Evolutionary conservation across 345 rosid genomes (phyloP), one percentile per base, ranked within the genome.

Genomic region (Euphorbia lathyris): DNA sequence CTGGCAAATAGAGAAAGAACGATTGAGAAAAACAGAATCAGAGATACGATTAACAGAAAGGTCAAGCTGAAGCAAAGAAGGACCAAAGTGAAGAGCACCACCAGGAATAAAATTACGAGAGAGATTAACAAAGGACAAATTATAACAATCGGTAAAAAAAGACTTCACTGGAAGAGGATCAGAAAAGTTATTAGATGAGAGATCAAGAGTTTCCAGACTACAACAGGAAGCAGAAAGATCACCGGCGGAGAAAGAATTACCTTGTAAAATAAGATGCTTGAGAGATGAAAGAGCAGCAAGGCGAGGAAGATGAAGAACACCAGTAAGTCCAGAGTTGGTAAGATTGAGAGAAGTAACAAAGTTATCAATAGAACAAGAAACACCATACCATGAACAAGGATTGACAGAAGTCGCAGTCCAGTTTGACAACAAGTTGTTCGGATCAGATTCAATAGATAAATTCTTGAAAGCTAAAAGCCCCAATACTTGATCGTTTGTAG

Each of bases 361-460:
- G n/a, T n/a, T n/a, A n/a, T n/a, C n/a, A n/a, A n/a, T n/a, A n/a
- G n/a, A n/a, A n/a, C n/a, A n/a, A n/a, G n/a, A n/a, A n/a, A n/a
- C n/a, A 52, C 98, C 98, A 30, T n/a, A 70, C 97, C 97, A 89
- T 8, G 83, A 77, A 42, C 96, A 88, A 2, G 90, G 84, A 58
- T 11, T 60, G 11, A 66, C 56, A 26, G 90, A 81, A 68, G 56
- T 67, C 25, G 81, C 48, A 26, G 76, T 77, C 98, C 98, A 93
- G 74, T 80, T 80, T 43, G 79, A 59, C 36, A 93, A 74, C 61
- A 64, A 47, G 51, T 80, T 79, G 9, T 79, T 76, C 0, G 96
- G 93, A 78, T 93, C 96, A 14, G 83, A 87, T 19, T 40, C 69
- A 1, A 93, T 77, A 26, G 89, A 93, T 78, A 62, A 32, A 22